A percentile compares a stretch with the other conserved stretches of the same genome.
Conservation (phyloP, 345 rosid species). For the Microthlaspi erraticum region DNA sequence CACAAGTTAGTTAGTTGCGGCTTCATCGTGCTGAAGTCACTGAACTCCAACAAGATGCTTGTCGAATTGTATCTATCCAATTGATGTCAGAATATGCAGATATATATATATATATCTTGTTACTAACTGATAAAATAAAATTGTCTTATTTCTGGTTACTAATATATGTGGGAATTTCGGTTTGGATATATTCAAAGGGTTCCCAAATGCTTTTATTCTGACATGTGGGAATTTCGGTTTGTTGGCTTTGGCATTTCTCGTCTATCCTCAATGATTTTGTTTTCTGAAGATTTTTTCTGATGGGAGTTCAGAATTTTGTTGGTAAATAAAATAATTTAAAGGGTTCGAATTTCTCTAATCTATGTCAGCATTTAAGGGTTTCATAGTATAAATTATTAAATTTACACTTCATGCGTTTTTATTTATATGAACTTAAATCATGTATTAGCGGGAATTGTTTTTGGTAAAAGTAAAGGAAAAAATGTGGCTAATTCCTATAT, state of each 20-base stretch:
- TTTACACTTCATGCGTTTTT: background rate
- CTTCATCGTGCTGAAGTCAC: constrained; percentile 33
- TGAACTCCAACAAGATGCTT: constrained; percentile 28
- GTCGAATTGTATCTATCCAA: constrained; percentile 36
- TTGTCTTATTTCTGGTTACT: constrained; percentile 20
- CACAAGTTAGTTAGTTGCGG: constrained; percentile 28
- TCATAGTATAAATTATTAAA: background rate
- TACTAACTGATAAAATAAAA: constrained; percentile 19
- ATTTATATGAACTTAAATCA: too few relatives aligned
- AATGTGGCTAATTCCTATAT: constrained; percentile 5
- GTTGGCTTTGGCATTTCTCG: constrained; percentile 31
- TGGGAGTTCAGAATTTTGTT: background rate
- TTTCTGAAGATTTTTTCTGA: background rate
- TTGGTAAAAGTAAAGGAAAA: background rate
- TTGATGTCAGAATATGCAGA: constrained; percentile 32
- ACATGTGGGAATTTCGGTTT: constrained; percentile 35
- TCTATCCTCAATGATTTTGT: background rate
- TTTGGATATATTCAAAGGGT: too few relatives aligned
- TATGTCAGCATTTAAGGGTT: constrained; percentile 8
- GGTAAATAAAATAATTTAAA: constrained; percentile 1
- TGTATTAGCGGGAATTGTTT: too few relatives aligned
- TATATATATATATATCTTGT: constrained; percentile 1
- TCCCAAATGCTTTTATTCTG: too few relatives aligned
- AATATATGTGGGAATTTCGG: constrained; percentile 32
- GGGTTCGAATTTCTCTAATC: background rate